Base-by-base conservation (phyloP, 106 monocot species). In the Gastrodia elata region DNA sequence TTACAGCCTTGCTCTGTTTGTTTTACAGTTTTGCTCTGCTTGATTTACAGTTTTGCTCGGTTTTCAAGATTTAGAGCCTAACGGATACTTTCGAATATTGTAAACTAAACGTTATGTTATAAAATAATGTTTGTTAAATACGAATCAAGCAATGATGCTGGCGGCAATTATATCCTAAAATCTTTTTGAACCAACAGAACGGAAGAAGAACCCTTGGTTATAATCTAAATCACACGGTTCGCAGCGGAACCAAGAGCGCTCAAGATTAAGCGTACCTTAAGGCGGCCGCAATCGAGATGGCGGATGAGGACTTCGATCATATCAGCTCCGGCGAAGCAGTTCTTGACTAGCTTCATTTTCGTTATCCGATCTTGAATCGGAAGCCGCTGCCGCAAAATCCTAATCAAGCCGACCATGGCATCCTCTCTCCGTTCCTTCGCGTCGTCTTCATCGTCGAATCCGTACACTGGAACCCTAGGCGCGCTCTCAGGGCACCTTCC, bases 251-350 rank as follows among this genome's bases (percentile, higher is more conserved):
- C 1, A 9, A 20, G 1, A 30, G 2, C 13, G 13, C 4, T 46
- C 46, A 38, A 39, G 68, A 3, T 18, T 14, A 46, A 5, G 10
- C 43, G 32, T 59, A 92, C 97, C 90, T 86, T 90, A 42, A 79
- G 82, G 72, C 97, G 72, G 56, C 91, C 88, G 68, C 83, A 93
- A 28, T 93, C 90, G 43, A 98, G 84, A 68, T 93, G 82, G 58
- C 82, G 64, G 68, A 87, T 89, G 74, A 98, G 75, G 38, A 74
- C 87, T 75, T 98, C 93, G 39, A 98, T 85, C 61, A 91, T 74
- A 9, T 98, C 88, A 64, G 78, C 74, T 5, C 91, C 93, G 55
- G 87, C 34, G 79, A 98, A 98, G 83, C 97, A 98, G 48, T 93
- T 98, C 82, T 84, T 90, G 4, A 84, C 88, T 39, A 93, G 74